Evolutionary conservation across 2,329 filamentous ascomycete genomes (phyloP).

Genomic region (Neopestalotiopsis clavispora): DNA sequence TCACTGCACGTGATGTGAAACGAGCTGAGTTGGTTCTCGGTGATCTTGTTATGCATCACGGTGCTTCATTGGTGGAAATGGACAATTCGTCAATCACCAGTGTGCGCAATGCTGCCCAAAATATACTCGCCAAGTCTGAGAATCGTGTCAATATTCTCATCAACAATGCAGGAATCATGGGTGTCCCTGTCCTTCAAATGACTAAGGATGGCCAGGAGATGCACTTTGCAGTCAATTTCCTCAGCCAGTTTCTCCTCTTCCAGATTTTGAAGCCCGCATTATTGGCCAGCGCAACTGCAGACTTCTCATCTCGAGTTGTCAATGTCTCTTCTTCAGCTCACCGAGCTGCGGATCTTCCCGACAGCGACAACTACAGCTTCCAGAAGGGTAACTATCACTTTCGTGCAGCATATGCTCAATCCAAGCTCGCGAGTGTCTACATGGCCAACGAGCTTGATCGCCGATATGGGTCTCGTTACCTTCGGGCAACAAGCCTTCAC

Average conservation of each 20-base stretch:
- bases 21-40: constrained; percentile 20
- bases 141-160: constrained; percentile 6
- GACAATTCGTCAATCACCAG: not conserved
- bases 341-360: constrained; percentile 32
- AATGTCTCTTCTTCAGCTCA: constrained; percentile 47
- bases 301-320: constrained; percentile 49
- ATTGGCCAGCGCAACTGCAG: constrained; percentile 21
- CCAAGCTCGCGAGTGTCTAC: constrained; percentile 54
- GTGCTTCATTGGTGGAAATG: constrained; percentile 13
- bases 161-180: constrained; percentile 20
- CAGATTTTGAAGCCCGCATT: constrained; percentile 22
- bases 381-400: constrained; percentile 39
- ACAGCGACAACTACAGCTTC: constrained; percentile 45
- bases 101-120: not conserved
- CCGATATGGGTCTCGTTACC: not conserved
- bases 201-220: constrained; percentile 26
- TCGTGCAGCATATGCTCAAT: constrained; percentile 48
- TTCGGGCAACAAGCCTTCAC: constrained; percentile 36
- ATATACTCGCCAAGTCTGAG: not conserved
- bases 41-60: constrained; percentile 11
- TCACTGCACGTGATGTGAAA: constrained; percentile 21
- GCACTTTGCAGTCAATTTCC: constrained; percentile 25
- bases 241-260: constrained; percentile 25
- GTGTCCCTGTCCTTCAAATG: constrained; percentile 18
- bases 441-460: constrained; percentile 16